Base-by-base conservation (phyloP, 2,329 filamentous ascomycete species). In the Pleurostoma richardsiae region DNA sequence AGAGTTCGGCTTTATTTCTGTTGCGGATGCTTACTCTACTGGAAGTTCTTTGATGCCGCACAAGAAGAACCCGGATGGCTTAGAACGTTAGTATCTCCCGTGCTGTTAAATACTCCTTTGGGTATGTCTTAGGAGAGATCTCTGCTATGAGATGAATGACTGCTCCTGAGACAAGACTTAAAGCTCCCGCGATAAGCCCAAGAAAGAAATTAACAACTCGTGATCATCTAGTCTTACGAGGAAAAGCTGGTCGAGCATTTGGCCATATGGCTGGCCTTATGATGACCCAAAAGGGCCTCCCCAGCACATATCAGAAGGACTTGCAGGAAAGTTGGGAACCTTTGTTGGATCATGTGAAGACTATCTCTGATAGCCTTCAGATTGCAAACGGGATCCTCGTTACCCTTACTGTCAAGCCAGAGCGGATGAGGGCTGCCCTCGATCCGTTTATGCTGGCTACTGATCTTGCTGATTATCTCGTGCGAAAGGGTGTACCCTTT, bases 21-120 rank as follows among this genome's bases (percentile, higher is more conserved):
- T 91, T 33, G 86, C 87, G 10, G 88, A 92, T 60, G 86, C 87
- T 1, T 92, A 92, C 67, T 83, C 80, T 6, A 91, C 88, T 2
- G 87, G 87, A 33, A 86, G 81, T 55, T 83, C 78, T 4, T 70
- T 89, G 52, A 89, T 90, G 86, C 86, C 86, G 6, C 84, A 91
- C 66, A 92, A 92, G 79, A 89, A 90, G 74, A 91, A 90, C 67
- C 76, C 77, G 3, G 88, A 92, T 66, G 83, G 79, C 31, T 73
- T 91, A 26, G 73, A 72, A 54, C 59, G 19, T 19, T 19, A 19
- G 19, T 19, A 19, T 19, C 19, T 19, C 19, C 19, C 19, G 19
- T 19, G 19, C 19, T 19, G 19, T 19, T 19, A 19, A 19, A 19
- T 19, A 19, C 19, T 19, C 19, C 19, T 19, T 19, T 19, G 19